Evolutionary conservation across 805 yeast species (phyloP).

Genomic region (Ogataea haglerorum): DNA sequence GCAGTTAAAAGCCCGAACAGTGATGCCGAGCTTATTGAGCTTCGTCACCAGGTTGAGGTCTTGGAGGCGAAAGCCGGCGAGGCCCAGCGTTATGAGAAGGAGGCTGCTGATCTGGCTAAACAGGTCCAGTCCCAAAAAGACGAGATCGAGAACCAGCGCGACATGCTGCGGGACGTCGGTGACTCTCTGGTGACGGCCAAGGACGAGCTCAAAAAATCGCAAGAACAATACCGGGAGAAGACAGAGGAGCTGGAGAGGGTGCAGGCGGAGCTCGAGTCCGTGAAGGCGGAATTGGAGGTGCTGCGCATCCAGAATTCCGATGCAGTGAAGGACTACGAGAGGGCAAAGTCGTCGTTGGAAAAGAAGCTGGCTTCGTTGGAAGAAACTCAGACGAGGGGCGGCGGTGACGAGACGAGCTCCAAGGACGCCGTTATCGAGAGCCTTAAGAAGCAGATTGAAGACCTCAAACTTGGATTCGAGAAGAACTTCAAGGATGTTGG

Average conservation of each 20-base stretch:
- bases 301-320: constrained; percentile 37
- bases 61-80: constrained; percentile 13
- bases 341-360: constrained; percentile 24
- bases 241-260: constrained; percentile 3
- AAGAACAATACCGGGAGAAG: constrained; percentile 1
- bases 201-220: constrained; percentile 39
- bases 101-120: constrained; percentile 21
- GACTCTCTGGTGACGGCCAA: constrained; percentile 72
- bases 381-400: constrained; percentile 9
- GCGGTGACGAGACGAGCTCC: constrained; percentile 12
- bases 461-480: constrained; percentile 18
- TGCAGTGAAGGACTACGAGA: constrained; percentile 35
- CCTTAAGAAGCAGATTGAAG: constrained; percentile 17
- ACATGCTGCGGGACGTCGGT: constrained; percentile 74
- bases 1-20: constrained; percentile 5
- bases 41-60: constrained; percentile 23
- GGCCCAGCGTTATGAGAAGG: background rate
- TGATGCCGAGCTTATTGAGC: constrained; percentile 23
- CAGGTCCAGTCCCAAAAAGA: constrained; percentile 44
- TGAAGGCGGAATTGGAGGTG: constrained; percentile 25
- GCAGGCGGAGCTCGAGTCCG: constrained; percentile 19
- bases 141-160: constrained; percentile 69
- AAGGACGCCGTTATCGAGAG: constrained; percentile 19
- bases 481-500: constrained; percentile 23
- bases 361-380: constrained; percentile 22